Percentiles rank a stretch among this genome's conserved stretches.
These are phyloP conservation scores for Colletotrichum truncatum DNA, from an alignment of 2,329 filamentous ascomycete species.

Conservation along the genomic window DNA sequence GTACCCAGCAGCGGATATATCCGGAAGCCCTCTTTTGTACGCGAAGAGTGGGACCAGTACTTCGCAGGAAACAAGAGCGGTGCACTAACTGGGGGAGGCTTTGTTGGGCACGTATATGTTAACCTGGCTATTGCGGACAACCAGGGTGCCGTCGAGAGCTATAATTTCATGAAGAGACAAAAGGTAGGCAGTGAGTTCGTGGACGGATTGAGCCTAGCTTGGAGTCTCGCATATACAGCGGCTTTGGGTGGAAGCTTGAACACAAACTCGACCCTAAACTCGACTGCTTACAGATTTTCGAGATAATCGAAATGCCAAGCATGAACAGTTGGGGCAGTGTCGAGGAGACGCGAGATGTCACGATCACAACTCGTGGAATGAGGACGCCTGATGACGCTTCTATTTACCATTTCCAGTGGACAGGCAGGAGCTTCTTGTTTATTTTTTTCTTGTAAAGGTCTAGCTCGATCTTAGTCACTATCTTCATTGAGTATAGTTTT, in stretches of 20 bases:
- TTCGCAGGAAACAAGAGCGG: constrained; percentile 33
- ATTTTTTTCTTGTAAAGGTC: too few relatives aligned
- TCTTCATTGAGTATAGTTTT: too few relatives aligned
- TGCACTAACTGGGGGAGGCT: constrained; percentile 77
- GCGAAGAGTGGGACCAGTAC: constrained; percentile 72
- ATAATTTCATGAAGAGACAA: constrained; percentile 17
- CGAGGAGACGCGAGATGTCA: too few relatives aligned
- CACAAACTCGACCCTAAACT: background rate
- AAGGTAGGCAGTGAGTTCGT: background rate
- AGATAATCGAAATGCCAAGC: too few relatives aligned
- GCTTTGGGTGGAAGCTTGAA: constrained; percentile 12
- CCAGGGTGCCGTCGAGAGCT: constrained; percentile 14
- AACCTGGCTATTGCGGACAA: constrained; percentile 76
- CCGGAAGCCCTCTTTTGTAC: constrained; percentile 70
- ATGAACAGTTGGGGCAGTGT: too few relatives aligned
- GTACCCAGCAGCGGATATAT: constrained; percentile 70
- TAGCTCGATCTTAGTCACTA: too few relatives aligned
- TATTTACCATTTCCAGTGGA: too few relatives aligned
- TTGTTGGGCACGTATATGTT: constrained; percentile 79
- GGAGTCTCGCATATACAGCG: constrained; percentile 20
- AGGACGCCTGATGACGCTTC: too few relatives aligned
- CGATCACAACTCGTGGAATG: too few relatives aligned
- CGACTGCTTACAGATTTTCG: too few relatives aligned
- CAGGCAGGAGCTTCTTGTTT: too few relatives aligned
- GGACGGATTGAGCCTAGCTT: background rate